phyloP scores from a whole-genome alignment of 1,284 basidiomycete species.

The Erythrobasidium hasegawianum region DNA sequence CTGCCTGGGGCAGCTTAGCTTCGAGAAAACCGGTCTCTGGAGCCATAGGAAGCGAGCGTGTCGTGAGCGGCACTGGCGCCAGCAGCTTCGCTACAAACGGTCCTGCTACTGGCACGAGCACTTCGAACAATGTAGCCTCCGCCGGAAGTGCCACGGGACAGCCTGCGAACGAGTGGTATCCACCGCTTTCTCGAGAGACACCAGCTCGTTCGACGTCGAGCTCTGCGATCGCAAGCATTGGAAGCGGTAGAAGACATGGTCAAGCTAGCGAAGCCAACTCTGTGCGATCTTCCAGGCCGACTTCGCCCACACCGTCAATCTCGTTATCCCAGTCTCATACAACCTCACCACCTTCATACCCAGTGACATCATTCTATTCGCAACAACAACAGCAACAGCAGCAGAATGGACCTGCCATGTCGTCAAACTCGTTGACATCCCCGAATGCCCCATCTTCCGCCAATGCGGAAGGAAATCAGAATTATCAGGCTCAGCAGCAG shows the following conservation, averaged over 20 bases:
- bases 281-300: constrained; percentile 28
- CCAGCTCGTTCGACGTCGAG: constrained; percentile 25
- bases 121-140: neutral
- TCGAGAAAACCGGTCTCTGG: constrained; percentile 4
- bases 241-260: constrained; percentile 5
- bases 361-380: too few species aligned
- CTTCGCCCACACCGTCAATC: constrained; percentile 21
- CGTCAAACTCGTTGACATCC: too few species aligned
- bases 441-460: neutral
- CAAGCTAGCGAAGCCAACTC: constrained; percentile 31
- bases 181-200: neutral
- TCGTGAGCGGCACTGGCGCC: neutral
- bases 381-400: neutral
- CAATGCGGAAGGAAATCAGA: neutral
- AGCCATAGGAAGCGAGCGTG: constrained; percentile 6
- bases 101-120: too few species aligned
- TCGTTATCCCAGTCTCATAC: neutral
- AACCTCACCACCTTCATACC: neutral
- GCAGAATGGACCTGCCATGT: constrained; percentile 7
- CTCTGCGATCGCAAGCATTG: constrained; percentile 24
- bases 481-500: neutral
- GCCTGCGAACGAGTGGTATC: too few species aligned
- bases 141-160: too few species aligned
- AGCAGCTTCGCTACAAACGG: too few species aligned
- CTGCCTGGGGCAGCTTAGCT: neutral